Evolutionary conservation across 345 rosid species (phyloP).

Genomic region (Sisymbrium altissimum): DNA sequence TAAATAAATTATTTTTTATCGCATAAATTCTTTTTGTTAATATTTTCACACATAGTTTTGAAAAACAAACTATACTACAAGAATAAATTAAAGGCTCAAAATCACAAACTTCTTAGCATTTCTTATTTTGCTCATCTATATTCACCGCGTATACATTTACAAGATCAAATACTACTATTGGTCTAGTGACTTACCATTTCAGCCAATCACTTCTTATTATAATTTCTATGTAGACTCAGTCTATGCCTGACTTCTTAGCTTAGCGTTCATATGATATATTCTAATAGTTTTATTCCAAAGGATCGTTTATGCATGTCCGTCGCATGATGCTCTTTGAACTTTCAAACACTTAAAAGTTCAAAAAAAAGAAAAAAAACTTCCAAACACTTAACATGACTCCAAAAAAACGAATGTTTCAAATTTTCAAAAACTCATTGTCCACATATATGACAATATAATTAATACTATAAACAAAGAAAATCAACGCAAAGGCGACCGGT

Average conservation of each 20-base stretch:
- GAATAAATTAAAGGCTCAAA: neutral
- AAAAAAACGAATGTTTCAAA: constrained; percentile 10
- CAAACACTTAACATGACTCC: constrained; percentile 7
- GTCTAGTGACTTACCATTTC: neutral
- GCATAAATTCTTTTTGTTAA: neutral
- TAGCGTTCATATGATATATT: neutral
- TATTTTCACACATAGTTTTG: no score
- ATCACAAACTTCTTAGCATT: neutral
- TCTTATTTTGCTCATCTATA: neutral
- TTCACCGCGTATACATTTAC: neutral
- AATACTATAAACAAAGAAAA: neutral
- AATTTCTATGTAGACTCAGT: neutral
- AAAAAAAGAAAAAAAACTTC: no score
- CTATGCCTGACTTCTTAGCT: neutral
- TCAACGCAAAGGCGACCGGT: constrained; percentile 27
- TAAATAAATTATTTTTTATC: no score
- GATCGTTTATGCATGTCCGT: constrained; percentile 5
- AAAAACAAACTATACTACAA: no score
- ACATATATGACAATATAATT: neutral
- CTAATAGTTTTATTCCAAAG: neutral
- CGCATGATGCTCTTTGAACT: constrained; percentile 14
- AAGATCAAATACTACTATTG: neutral
- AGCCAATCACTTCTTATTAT: neutral
- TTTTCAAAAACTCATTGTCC: neutral
- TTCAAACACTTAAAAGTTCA: constrained; percentile 12